These are phyloP conservation scores for Eutrema salsugineum DNA, from an alignment of 441 rosid species.

Conservation along the genomic window DNA sequence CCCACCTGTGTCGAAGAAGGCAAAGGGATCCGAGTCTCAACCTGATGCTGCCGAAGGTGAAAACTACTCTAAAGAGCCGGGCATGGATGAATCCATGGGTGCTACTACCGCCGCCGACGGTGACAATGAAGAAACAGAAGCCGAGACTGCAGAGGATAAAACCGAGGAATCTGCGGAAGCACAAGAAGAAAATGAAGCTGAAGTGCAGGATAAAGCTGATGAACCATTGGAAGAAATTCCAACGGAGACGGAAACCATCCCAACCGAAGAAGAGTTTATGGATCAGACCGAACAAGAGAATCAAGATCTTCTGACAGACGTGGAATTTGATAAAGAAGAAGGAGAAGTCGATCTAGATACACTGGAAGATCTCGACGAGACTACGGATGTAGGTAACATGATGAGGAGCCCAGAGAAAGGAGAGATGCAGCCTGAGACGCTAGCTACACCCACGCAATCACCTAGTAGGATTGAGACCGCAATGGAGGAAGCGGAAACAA, in stretches of 20 bases:
- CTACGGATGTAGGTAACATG: slow-evolving; percentile 36
- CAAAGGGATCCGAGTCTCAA: slow-evolving; percentile 57
- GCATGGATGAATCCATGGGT: slow-evolving; percentile 51
- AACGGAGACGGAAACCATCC: slow-evolving; percentile 37
- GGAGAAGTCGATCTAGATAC: slow-evolving; percentile 72
- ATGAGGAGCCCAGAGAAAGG: slow-evolving; percentile 56
- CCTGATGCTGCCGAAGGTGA: slow-evolving; percentile 38
- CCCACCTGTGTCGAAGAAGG: slow-evolving; percentile 55
- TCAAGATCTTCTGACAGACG: slow-evolving; percentile 41
- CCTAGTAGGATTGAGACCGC: slow-evolving; percentile 49
- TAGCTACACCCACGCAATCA: slow-evolving; percentile 53
- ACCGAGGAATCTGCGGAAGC: slow-evolving; percentile 52
- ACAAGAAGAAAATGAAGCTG: slow-evolving; percentile 43
- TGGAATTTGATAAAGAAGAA: slow-evolving; percentile 81
- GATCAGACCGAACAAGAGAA: slow-evolving; percentile 52
- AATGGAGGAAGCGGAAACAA: slow-evolving; percentile 46
- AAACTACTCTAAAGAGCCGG: slow-evolving; percentile 32
- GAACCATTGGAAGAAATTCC: slow-evolving; percentile 56
- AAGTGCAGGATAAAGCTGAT: slow-evolving; percentile 35
- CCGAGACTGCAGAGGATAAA: slow-evolving; percentile 65
- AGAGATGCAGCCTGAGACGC: slow-evolving; percentile 44
- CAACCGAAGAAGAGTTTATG: slow-evolving; percentile 44
- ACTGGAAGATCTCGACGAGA: slow-evolving; percentile 63
- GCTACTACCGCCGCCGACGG: slow-evolving; percentile 39
- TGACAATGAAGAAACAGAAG: slow-evolving; percentile 50